A percentile compares a stretch with the other conserved stretches of the same genome.
Evolutionary conservation across 2,329 filamentous ascomycete genomes (phyloP).

Genomic region (Neonectria sp.): DNA sequence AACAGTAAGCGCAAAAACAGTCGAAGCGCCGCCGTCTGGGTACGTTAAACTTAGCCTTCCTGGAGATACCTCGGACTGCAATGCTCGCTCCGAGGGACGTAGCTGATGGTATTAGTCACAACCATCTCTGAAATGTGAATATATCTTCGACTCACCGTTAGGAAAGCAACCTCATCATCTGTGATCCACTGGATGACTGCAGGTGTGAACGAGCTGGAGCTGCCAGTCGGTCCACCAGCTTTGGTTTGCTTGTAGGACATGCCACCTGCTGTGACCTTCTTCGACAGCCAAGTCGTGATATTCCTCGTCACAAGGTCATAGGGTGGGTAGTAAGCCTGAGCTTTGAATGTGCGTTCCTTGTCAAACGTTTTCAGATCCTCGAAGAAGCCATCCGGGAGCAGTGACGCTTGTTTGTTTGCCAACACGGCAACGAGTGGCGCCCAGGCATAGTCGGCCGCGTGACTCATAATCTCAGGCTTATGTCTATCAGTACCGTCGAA

Average conservation of each 20-base stretch:
- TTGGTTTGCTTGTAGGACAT: constrained; percentile 70
- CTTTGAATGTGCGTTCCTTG: constrained; percentile 67
- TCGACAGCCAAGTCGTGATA: constrained; percentile 70
- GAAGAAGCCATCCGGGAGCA: constrained; percentile 60
- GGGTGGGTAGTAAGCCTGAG: constrained; percentile 70
- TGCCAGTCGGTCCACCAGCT: constrained; percentile 68
- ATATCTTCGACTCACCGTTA: constrained; percentile 39
- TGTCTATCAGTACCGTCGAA: not conserved
- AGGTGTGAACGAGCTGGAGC: constrained; percentile 69
- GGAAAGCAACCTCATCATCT: constrained; percentile 52
- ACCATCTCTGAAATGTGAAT: not conserved
- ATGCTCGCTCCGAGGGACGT: not conserved
- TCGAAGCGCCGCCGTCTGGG: constrained; percentile 64
- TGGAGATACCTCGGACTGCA: not conserved
- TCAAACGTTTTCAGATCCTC: constrained; percentile 62
- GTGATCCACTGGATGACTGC: constrained; percentile 72
- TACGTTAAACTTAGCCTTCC: constrained; percentile 56
- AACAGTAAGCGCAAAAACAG: constrained; percentile 66
- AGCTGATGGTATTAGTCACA: not conserved
- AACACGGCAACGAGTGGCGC: constrained; percentile 70
- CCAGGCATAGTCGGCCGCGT: constrained; percentile 72
- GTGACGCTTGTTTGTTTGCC: constrained; percentile 62
- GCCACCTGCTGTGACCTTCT: constrained; percentile 72
- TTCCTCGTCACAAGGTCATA: constrained; percentile 71
- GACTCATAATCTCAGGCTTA: constrained; percentile 67